Evolutionary conservation across 441 rosid genomes (phyloP).

Genomic region (Pelargonium fulgidum): DNA sequence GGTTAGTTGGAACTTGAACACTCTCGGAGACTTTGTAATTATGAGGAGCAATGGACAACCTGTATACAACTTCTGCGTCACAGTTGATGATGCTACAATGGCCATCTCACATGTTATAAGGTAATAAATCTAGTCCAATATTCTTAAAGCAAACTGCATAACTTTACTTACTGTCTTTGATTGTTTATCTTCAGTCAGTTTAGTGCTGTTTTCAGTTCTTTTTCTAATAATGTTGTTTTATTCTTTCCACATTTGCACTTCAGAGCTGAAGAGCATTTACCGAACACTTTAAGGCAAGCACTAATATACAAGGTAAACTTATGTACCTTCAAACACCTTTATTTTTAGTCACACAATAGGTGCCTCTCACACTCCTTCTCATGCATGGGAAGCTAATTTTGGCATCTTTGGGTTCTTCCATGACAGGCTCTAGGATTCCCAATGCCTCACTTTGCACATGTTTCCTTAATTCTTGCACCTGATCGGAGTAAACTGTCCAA

Average conservation of each 20-base stretch:
- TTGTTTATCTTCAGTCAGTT: neutral
- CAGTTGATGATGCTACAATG: slow-evolving; percentile 97
- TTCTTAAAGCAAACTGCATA: neutral
- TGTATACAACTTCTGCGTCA: slow-evolving; percentile 91
- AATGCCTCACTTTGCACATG: slow-evolving; percentile 90
- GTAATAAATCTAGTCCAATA: slow-evolving; percentile 28
- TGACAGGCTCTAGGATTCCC: slow-evolving; percentile 79
- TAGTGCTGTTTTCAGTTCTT: neutral
- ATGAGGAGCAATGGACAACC: slow-evolving; percentile 99
- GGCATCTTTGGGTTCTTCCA: slow-evolving; percentile 18
- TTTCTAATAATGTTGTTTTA: slow-evolving; percentile 7
- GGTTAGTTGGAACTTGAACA: slow-evolving; percentile 88
- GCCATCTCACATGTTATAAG: slow-evolving; percentile 94
- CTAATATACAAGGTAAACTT: slow-evolving; percentile 51
- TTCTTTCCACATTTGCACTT: slow-evolving; percentile 19
- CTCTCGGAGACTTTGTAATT: slow-evolving; percentile 92
- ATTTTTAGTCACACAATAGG: neutral
- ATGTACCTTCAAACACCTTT: neutral
- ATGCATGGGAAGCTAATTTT: slow-evolving; percentile 18
- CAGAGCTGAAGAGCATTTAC: slow-evolving; percentile 96
- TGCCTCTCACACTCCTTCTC: neutral
- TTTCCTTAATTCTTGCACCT: slow-evolving; percentile 89
- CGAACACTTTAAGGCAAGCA: slow-evolving; percentile 86
- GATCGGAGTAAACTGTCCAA: slow-evolving; percentile 92
- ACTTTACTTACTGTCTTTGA: slow-evolving; percentile 8